phyloP scores from a whole-genome alignment of 768 basidiomycete genomes.

The Pleurotus platypus region DNA sequence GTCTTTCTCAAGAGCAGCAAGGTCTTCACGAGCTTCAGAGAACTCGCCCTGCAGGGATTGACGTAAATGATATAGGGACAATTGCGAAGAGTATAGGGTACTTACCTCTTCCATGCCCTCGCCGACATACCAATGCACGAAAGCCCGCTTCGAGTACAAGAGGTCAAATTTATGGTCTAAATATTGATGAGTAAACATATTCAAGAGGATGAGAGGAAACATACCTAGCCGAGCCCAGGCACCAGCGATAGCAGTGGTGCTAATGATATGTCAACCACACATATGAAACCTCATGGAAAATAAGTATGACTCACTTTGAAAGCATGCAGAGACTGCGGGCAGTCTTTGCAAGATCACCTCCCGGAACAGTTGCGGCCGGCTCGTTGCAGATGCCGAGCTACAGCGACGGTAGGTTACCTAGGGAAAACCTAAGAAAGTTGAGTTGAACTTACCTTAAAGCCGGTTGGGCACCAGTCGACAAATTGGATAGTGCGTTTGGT shows the following conservation, averaged over 20 bases:
- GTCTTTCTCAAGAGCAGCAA: constrained; percentile 99
- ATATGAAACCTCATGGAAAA: background rate
- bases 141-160: constrained; percentile 94
- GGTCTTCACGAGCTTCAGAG: constrained; percentile 97
- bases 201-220: constrained; percentile 13
- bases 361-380: constrained; percentile 86
- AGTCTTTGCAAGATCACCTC: constrained; percentile 92
- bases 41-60: constrained; percentile 72
- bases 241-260: constrained; percentile 89
- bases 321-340: constrained; percentile 97
- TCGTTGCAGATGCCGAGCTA: constrained; percentile 97
- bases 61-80: background rate
- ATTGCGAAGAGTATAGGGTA: background rate
- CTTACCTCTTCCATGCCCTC: constrained; percentile 96
- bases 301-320: constrained; percentile 61
- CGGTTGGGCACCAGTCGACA: constrained; percentile 98
- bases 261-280: constrained; percentile 20
- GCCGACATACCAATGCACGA: constrained; percentile 94
- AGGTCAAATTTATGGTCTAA: constrained; percentile 97
- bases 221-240: constrained; percentile 87
- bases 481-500: constrained; percentile 98
- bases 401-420: constrained; percentile 19
- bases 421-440: background rate
- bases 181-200: constrained; percentile 9
- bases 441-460: constrained; percentile 67